Evolutionary conservation across 352 stramenopile species (phyloP).

Genomic region (Aphanomyces stellatus): DNA sequence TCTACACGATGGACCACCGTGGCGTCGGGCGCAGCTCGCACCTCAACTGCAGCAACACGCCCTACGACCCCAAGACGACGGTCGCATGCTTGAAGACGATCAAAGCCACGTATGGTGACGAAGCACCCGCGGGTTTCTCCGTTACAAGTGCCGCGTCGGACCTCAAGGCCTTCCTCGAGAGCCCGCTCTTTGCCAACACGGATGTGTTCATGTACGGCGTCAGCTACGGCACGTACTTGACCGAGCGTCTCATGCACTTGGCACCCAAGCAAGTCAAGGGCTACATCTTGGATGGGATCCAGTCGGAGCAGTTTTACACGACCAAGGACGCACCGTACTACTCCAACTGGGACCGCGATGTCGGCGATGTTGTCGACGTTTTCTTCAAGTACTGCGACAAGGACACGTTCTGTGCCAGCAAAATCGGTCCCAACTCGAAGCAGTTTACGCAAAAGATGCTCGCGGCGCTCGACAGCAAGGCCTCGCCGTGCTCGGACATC

Average conservation of each 20-base stretch:
- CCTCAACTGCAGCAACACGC: conserved; percentile 26
- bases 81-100: background rate
- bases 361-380: conserved; percentile 27
- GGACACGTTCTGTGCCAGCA: conserved; percentile 17
- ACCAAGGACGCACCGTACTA: conserved; percentile 22
- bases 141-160: conserved; percentile 33
- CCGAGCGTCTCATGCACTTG: conserved; percentile 40
- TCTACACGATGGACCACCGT: conserved; percentile 50
- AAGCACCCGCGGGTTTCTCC: conserved; percentile 25
- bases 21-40: conserved; percentile 35
- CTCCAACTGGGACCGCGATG: conserved; percentile 71
- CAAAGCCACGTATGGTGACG: conserved; percentile 22
- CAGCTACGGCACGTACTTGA: conserved; percentile 44
- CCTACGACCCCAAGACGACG: conserved; percentile 1
- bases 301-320: conserved; percentile 29
- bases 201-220: conserved; percentile 39
- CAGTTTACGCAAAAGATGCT: conserved; percentile 22
- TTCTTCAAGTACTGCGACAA: conserved; percentile 25
- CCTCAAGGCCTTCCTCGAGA: background rate
- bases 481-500: conserved; percentile 24
- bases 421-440: conserved; percentile 19
- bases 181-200: conserved; percentile 3
- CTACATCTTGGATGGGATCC: conserved; percentile 35
- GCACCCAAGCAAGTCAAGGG: conserved; percentile 27
- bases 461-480: conserved; percentile 29